Conservation (phyloP, 441 rosid genomes). For the Cnidoscolus chayamansa region DNA sequence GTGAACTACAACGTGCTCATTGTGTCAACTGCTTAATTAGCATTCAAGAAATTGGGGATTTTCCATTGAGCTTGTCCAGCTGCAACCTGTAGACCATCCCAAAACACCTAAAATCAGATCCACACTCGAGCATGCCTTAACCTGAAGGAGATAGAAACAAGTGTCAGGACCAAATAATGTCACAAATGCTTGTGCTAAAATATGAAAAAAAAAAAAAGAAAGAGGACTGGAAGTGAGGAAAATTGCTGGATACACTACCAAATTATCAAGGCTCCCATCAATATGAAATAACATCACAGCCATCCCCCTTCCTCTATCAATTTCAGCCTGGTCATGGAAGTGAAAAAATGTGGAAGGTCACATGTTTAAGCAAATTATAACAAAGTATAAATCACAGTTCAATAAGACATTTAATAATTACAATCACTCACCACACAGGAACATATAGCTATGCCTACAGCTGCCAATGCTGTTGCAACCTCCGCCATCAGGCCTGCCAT, state of each 20-base stretch:
- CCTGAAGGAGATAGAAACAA: conserved; percentile 38
- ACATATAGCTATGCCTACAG: conserved; percentile 65
- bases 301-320: conserved; percentile 86
- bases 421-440: conserved; percentile 81
- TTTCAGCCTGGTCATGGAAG: conserved; percentile 58
- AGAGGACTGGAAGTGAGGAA: not conserved
- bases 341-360: conserved; percentile 1
- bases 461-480: conserved; percentile 68
- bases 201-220: not conserved
- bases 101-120: conserved; percentile 78
- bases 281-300: conserved; percentile 88
- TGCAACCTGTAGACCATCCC: conserved; percentile 95
- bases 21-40: conserved; percentile 28
- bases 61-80: conserved; percentile 68
- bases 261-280: conserved; percentile 63
- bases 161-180: conserved; percentile 12
- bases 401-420: conserved; percentile 1
- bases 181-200: not conserved
- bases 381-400: not conserved
- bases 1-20: conserved; percentile 18
- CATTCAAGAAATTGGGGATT: conserved; percentile 55
- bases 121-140: conserved; percentile 66
- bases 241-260: conserved; percentile 46
- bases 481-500: conserved; percentile 85
- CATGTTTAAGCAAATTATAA: conserved; percentile 1